These are phyloP conservation scores for Pinus albicaulis DNA, from an alignment of 75 land plant species.

Conservation along the genomic window DNA sequence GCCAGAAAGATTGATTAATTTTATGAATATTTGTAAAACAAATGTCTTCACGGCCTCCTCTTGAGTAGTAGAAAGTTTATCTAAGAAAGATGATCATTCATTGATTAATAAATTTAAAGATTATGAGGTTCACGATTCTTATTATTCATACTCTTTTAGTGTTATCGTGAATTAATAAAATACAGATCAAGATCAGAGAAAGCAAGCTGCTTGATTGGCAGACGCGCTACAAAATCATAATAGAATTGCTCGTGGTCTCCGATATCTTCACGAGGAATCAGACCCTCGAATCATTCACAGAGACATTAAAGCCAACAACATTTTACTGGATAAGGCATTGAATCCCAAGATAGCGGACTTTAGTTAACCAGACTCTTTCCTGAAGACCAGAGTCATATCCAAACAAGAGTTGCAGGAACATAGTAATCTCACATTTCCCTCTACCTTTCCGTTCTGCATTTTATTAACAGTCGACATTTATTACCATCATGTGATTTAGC, in stretches of 20 bases:
- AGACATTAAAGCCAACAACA: slow-evolving; percentile 41
- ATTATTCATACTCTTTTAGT: background rate
- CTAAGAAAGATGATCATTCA: too few species aligned
- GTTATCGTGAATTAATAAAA: background rate
- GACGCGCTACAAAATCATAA: slow-evolving; percentile 25
- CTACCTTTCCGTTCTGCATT: background rate
- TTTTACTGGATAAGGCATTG: slow-evolving; percentile 24
- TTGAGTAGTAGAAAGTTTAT: background rate
- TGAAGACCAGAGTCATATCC: slow-evolving; percentile 4
- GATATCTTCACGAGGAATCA: slow-evolving; percentile 30
- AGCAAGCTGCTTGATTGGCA: slow-evolving; percentile 12
- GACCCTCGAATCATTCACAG: slow-evolving; percentile 35
- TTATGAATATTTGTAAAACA: slow-evolving; percentile 15
- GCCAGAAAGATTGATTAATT: slow-evolving; percentile 14
- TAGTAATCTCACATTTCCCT: background rate
- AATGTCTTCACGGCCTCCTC: background rate
- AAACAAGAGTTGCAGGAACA: slow-evolving; percentile 7
- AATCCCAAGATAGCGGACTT: slow-evolving; percentile 35
- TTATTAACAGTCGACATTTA: background rate
- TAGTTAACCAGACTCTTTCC: slow-evolving; percentile 21
- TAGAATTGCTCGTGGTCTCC: slow-evolving; percentile 39
- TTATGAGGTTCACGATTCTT: background rate
- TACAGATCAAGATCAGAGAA: background rate
- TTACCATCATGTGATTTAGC: background rate
- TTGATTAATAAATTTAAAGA: background rate